Evolutionary conservation across 768 basidiomycete species (phyloP).

Genomic region (Phlegmacium glaucopus): DNA sequence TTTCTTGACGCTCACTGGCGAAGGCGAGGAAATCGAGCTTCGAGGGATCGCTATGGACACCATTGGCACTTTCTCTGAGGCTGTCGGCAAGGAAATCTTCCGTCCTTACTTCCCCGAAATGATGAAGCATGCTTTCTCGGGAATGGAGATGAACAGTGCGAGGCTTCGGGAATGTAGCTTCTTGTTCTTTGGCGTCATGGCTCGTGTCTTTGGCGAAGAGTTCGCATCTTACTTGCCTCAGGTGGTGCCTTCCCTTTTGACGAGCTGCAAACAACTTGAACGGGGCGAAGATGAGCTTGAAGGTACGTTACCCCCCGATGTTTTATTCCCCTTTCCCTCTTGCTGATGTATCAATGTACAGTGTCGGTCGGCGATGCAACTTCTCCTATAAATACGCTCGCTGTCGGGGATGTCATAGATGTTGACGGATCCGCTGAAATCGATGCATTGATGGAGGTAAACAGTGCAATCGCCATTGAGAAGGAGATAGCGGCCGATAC

Average conservation of each 20-base stretch:
- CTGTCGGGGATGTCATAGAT: slow-evolving; percentile 53
- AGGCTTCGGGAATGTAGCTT: slow-evolving; percentile 93
- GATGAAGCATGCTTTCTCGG: slow-evolving; percentile 94
- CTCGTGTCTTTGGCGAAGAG: slow-evolving; percentile 93
- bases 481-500: slow-evolving; percentile 99
- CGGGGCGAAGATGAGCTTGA: slow-evolving; percentile 55
- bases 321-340: not conserved
- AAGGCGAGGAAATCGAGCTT: slow-evolving; percentile 91
- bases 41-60: slow-evolving; percentile 98
- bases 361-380: slow-evolving; percentile 53
- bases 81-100: slow-evolving; percentile 92
- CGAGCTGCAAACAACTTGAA: slow-evolving; percentile 81
- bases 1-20: slow-evolving; percentile 80
- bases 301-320: slow-evolving; percentile 32
- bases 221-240: slow-evolving; percentile 84
- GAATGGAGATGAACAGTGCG: slow-evolving; percentile 81
- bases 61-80: slow-evolving; percentile 97
- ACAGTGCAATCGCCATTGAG: slow-evolving; percentile 95
- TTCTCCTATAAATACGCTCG: slow-evolving; percentile 67
- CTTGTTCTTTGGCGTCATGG: slow-evolving; percentile 98
- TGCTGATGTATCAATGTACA: slow-evolving; percentile 17
- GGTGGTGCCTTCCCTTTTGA: slow-evolving; percentile 83
- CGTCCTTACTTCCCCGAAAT: slow-evolving; percentile 93
- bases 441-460: slow-evolving; percentile 88
- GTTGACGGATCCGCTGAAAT: slow-evolving; percentile 65